Evolutionary conservation across 2,329 filamentous ascomycete genomes (phyloP), one percentile per base, ranked within the genome.

Genomic region (Raffaelea ambrosiae): DNA sequence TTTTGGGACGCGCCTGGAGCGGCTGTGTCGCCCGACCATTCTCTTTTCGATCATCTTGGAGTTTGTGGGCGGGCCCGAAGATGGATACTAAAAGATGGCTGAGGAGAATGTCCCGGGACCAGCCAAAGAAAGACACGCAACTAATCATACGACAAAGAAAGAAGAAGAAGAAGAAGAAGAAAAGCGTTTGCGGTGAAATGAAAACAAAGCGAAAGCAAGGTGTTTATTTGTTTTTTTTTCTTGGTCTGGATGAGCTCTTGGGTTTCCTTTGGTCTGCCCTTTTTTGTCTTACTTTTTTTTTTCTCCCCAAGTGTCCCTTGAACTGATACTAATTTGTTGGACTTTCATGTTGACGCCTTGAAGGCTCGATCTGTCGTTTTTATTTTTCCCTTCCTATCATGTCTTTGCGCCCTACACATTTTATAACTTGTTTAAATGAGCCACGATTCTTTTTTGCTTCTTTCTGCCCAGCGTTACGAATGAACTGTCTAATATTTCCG

Each of bases 11-110:
- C 38, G 29, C 5, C 46, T 55, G 44, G 18, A 43, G 26, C 14
- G 26, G 23, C 43, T 50, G 29, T 51, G 53, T 36, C 52, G 43
- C 23, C 52, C 53, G 13, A 44, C 38, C 1, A 42, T 53, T 16
- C 23, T 55, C n/a, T 51, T 55, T 35, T 48, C 51, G 3, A 35
- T 55, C 4, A 45, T 55, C 4, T 19, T 55, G 18, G 43, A 47
- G 5, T 46, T 53, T 29, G 42, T 33, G 35, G 29, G 11, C 14
- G 31, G 11, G n/a, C 22, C 16, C 9, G 39, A 31, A 21, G 14
- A 20, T 10, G 13, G 35, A 8, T 38, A 19, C 18, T 38, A 38
- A 7, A 29, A 29, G 26, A 13, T 29, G 26, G 26, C 13, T n/a
- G n/a, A n/a, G n/a, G n/a, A n/a, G n/a, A n/a, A n/a, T n/a, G n/a